Evolutionary conservation across 2,329 filamentous ascomycete genomes (phyloP).

Genomic region (Dothideomycetes sp.): DNA sequence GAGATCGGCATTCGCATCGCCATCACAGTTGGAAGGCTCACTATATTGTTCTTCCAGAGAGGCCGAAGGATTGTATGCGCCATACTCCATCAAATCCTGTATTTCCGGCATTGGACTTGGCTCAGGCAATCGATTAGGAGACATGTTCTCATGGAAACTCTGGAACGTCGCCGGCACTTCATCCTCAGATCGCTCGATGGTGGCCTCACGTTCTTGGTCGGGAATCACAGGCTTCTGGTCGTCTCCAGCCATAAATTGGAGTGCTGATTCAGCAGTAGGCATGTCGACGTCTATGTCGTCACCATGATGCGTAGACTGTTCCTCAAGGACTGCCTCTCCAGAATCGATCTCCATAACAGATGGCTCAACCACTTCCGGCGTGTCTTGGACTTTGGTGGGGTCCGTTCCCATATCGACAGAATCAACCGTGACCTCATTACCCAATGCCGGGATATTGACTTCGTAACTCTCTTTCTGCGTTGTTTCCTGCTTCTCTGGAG

Average conservation of each 20-base stretch:
- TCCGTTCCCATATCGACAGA: too few species aligned
- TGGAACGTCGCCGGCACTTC: background rate
- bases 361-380: background rate
- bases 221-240: too few species aligned
- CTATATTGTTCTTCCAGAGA: background rate
- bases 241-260: too few species aligned
- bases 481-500: too few species aligned
- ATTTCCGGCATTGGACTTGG: conserved; percentile 4
- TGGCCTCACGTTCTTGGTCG: background rate
- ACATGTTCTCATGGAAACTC: background rate
- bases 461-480: too few species aligned
- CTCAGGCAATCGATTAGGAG: background rate
- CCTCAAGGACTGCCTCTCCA: too few species aligned
- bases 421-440: too few species aligned
- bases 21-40: conserved; percentile 5
- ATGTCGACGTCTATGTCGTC: conserved; percentile 13
- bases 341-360: conserved; percentile 3
- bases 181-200: background rate
- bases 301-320: too few species aligned
- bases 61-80: background rate
- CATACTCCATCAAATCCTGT: conserved; percentile 10
- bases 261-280: too few species aligned
- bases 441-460: too few species aligned
- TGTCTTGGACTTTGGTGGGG: background rate
- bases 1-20: background rate